phyloP scores from a whole-genome alignment of 1,284 basidiomycete genomes.

The Irpex rosettiformis region DNA sequence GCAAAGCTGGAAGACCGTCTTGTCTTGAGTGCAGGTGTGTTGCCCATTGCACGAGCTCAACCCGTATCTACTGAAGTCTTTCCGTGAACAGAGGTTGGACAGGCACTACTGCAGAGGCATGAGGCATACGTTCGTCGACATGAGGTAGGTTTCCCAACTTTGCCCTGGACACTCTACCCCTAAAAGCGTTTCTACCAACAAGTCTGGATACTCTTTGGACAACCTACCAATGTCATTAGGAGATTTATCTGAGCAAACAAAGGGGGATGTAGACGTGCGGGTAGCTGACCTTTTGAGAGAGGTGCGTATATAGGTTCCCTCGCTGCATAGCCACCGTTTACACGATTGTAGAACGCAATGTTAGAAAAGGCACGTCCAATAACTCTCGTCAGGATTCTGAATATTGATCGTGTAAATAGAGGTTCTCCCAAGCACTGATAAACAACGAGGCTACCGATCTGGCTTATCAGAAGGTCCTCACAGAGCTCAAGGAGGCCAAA shows the following conservation, averaged over 20 bases:
- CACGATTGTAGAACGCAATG: conserved; percentile 49
- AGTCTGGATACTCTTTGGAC: not conserved
- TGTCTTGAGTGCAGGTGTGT: conserved; percentile 79
- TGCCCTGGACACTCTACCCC: not conserved
- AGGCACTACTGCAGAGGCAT: conserved; percentile 83
- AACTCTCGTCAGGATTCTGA: conserved; percentile 1
- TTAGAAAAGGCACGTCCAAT: conserved; percentile 64
- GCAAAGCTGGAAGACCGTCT: conserved; percentile 71
- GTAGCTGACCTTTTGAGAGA: conserved; percentile 36
- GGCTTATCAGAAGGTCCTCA: conserved; percentile 70
- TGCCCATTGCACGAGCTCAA: conserved; percentile 2
- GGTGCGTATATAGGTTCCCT: conserved; percentile 16
- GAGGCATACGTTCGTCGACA: conserved; percentile 80
- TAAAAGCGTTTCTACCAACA: not conserved
- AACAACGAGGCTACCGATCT: conserved; percentile 82
- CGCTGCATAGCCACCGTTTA: conserved; percentile 1
- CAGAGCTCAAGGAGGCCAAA: conserved; percentile 79
- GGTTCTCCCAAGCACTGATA: conserved; percentile 76
- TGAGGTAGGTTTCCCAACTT: conserved; percentile 38
- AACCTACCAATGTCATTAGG: not conserved
- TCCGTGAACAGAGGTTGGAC: conserved; percentile 73
- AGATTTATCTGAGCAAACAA: conserved; percentile 2
- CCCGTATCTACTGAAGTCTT: not conserved
- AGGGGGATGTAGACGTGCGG: conserved; percentile 29
- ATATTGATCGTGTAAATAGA: conserved; percentile 37